Base-by-base conservation (phyloP, 805 yeast genomes). In the Kuraishia borneana region DNA sequence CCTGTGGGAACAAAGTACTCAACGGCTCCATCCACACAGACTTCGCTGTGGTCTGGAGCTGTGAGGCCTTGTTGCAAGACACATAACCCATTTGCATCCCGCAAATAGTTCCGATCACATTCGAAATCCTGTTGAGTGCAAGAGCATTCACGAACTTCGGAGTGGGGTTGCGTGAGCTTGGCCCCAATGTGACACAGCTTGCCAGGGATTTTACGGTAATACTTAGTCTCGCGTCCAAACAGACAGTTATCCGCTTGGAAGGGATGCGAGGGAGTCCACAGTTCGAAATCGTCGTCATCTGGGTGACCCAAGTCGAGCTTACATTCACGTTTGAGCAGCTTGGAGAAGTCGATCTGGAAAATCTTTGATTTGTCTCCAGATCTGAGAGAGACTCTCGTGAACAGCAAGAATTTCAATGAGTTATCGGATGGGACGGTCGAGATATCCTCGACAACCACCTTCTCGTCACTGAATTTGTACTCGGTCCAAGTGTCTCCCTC, bases 361-460 rank as follows among this genome's bases (percentile, higher is more conserved):
- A 73, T 63, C 19, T 68, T 51, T 1, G 82, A 70, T 27, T 58
- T 56, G 28, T 60, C 68, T 21, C 76, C 79, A 26, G 57, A 54
- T 7, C 61, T 52, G 12, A 63, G 53, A 7, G 70, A 67, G 6
- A 68, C 56, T 36, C 62, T 56, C 1, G 74, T 78, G 48, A 84
- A 70, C 3, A 88, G 54, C 26, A 83, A 44, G 50, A 88, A 85
- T 47, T 79, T 77, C 44, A 83, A 58, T 3, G 94, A 76, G 26
- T 84, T 81, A 51, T 87, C 96, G 12, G 81, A 68, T 5, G 96
- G 96, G 28, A 83, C 84, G 1, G 96, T 87, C 2, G 85, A 78
- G 38, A 88, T 63, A 47, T 88, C 95, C 17, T 60, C 51, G 3
- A 87, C 73, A 9, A 57, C 50, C 3, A 84, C 70, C n/a, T 65